Conservation (phyloP, 805 yeast species). For the Metschnikowia aberdeeniae region DNA sequence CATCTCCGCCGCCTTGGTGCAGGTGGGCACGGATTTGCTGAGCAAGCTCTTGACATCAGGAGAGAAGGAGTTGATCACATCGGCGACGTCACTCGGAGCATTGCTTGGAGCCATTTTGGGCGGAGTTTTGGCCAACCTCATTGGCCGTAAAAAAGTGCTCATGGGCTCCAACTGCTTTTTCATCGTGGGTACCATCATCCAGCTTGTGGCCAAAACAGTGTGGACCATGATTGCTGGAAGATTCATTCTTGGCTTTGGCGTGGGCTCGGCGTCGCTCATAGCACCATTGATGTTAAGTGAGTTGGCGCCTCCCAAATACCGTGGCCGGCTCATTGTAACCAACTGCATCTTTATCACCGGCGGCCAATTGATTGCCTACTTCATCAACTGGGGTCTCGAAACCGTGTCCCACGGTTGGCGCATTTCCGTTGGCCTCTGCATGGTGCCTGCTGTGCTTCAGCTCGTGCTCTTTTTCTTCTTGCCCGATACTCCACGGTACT, state of each 20-base stretch:
- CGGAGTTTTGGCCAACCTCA: slow-evolving; percentile 74
- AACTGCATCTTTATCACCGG: slow-evolving; percentile 90
- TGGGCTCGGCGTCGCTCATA: slow-evolving; percentile 88
- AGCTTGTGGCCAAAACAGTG: slow-evolving; percentile 72
- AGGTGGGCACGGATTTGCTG: slow-evolving; percentile 70
- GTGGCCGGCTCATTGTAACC: slow-evolving; percentile 87
- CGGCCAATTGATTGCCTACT: slow-evolving; percentile 93
- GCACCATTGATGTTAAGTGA: slow-evolving; percentile 94
- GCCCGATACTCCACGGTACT: slow-evolving; percentile 94
- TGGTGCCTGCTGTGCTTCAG: slow-evolving; percentile 82
- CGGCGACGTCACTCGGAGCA: slow-evolving; percentile 95
- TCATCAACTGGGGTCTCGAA: slow-evolving; percentile 82
- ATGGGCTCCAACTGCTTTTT: slow-evolving; percentile 80
- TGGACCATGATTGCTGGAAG: slow-evolving; percentile 94
- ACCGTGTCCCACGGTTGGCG: slow-evolving; percentile 86
- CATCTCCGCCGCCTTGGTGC: slow-evolving; percentile 87
- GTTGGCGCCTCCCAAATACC: slow-evolving; percentile 84
- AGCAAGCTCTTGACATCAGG: slow-evolving; percentile 57
- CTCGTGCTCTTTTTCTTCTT: slow-evolving; percentile 72
- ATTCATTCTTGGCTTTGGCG: slow-evolving; percentile 93
- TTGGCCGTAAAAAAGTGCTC: slow-evolving; percentile 83
- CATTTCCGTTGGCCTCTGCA: slow-evolving; percentile 81
- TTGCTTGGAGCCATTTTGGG: slow-evolving; percentile 73
- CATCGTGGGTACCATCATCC: slow-evolving; percentile 79
- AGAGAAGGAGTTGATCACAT: slow-evolving; percentile 83